phyloP scores from a whole-genome alignment of 805 yeast genomes.

The Metschnikowia drakensbergensis region DNA sequence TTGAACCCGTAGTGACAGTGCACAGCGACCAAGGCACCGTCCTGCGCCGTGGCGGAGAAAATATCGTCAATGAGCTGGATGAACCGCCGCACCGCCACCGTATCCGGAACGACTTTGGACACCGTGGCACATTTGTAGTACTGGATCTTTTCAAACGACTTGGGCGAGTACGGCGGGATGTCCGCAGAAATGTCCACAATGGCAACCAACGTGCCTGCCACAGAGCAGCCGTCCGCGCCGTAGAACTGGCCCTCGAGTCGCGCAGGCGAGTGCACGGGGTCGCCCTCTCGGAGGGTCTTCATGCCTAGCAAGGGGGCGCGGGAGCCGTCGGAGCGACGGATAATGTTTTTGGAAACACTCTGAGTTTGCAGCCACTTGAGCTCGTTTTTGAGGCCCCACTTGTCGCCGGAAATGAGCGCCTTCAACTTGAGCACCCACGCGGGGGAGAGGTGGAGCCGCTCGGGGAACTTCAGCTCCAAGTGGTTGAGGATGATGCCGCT shows the following conservation, averaged over 20 bases:
- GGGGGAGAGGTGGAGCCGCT: conserved; percentile 51
- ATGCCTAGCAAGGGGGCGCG: conserved; percentile 56
- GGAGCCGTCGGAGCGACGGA: conserved; percentile 23
- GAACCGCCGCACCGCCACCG: conserved; percentile 53
- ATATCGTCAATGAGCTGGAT: conserved; percentile 50
- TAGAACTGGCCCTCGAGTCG: conserved; percentile 46
- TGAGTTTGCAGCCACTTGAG: conserved; percentile 61
- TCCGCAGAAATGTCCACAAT: conserved; percentile 68
- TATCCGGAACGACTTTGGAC: conserved; percentile 70
- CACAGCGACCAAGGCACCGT: conserved; percentile 49
- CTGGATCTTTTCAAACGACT: conserved; percentile 46
- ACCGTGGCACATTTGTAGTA: conserved; percentile 76
- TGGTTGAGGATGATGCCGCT: conserved; percentile 62
- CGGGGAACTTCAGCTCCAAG: conserved; percentile 45
- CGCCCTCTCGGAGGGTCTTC: conserved; percentile 71
- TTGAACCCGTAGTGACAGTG: conserved; percentile 85
- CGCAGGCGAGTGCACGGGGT: conserved; percentile 55
- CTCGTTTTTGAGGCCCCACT: conserved; percentile 78
- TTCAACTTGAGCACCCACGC: conserved; percentile 68
- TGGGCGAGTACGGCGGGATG: conserved; percentile 68
- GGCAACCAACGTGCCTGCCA: conserved; percentile 45
- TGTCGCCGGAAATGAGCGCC: conserved; percentile 61
- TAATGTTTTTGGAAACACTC: conserved; percentile 46
- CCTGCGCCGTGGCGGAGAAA: conserved; percentile 19
- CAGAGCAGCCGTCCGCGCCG: conserved; percentile 14